Evolutionary conservation across 192 early-diverging fungal species (phyloP).

Genomic region (Coemansia sp.): DNA sequence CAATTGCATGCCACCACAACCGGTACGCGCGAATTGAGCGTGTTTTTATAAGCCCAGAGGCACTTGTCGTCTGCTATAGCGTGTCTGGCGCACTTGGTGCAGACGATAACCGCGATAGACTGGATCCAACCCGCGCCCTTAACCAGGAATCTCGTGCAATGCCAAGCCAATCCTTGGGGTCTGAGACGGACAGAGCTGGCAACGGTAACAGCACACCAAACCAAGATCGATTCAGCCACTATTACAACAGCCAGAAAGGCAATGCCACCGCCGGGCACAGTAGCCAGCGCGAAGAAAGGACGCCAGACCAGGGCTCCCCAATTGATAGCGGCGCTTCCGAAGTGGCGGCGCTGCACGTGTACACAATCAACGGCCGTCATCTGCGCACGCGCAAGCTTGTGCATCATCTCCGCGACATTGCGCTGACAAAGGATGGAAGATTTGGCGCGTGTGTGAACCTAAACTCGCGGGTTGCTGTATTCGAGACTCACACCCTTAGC

Average conservation of each 20-base stretch:
- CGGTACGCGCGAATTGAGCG: slow-evolving; percentile 38
- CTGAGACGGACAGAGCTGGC: not conserved
- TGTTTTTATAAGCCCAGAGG: slow-evolving; percentile 34
- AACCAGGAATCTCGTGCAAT: slow-evolving; percentile 2
- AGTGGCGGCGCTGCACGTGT: slow-evolving; percentile 39
- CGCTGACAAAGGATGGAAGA: slow-evolving; percentile 35
- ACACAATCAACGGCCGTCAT: slow-evolving; percentile 38
- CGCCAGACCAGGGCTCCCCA: not conserved
- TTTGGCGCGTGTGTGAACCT: slow-evolving; percentile 41
- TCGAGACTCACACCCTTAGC: slow-evolving; percentile 29
- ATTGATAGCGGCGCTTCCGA: slow-evolving; percentile 25
- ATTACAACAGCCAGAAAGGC: slow-evolving; percentile 12
- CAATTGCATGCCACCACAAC: slow-evolving; percentile 8
- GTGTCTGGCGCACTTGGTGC: slow-evolving; percentile 26
- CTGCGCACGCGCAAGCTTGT: slow-evolving; percentile 46
- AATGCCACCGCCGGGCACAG: slow-evolving; percentile 1
- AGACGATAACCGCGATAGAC: slow-evolving; percentile 15
- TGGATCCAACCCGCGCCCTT: slow-evolving; percentile 29
- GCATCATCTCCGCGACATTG: slow-evolving; percentile 40
- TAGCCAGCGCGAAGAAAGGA: slow-evolving; percentile 1
- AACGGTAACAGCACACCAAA: not conserved
- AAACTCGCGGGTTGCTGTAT: slow-evolving; percentile 44
- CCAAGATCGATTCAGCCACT: slow-evolving; percentile 2
- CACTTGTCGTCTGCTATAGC: slow-evolving; percentile 37
- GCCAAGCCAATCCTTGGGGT: not conserved